These are phyloP conservation scores for Starmera quercuum DNA, from an alignment of 805 yeast genomes.

Conservation along the genomic window DNA sequence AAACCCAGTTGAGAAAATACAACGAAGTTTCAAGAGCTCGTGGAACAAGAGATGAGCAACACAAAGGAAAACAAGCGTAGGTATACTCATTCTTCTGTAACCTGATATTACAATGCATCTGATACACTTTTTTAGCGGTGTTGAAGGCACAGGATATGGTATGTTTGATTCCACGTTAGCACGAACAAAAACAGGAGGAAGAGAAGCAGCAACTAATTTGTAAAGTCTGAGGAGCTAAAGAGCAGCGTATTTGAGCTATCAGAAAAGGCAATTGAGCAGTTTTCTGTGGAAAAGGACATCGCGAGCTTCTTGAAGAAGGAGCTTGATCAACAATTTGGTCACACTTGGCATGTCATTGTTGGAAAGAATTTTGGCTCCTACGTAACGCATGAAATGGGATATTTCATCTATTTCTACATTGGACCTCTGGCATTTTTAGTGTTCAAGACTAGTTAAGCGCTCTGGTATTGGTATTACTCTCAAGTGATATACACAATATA, in stretches of 20 bases:
- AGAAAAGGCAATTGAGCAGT: conserved; percentile 32
- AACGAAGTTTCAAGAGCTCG: neutral
- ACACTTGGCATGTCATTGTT: conserved; percentile 77
- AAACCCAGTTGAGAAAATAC: too few relatives aligned
- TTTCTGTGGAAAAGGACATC: conserved; percentile 48
- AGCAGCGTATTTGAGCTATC: conserved; percentile 40
- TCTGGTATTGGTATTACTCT: too few relatives aligned
- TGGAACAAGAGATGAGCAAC: neutral
- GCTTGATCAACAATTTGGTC: conserved; percentile 55
- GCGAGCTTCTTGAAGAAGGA: conserved; percentile 59
- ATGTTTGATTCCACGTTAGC: neutral
- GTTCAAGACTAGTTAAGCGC: conserved; percentile 59
- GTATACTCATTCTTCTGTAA: neutral
- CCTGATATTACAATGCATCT: too few relatives aligned
- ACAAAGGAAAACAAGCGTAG: neutral
- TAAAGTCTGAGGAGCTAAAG: conserved; percentile 38
- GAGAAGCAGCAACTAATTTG: neutral
- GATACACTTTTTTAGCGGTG: conserved; percentile 8
- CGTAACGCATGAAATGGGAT: conserved; percentile 73
- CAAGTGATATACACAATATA: neutral
- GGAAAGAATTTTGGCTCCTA: conserved; percentile 76
- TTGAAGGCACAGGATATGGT: conserved; percentile 20
- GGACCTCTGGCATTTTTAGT: conserved; percentile 61
- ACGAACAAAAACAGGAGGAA: neutral
- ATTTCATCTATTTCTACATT: conserved; percentile 63